Conservation (phyloP, 1,284 basidiomycete genomes). For the Cutaneotrichosporon mucoides region DNA sequence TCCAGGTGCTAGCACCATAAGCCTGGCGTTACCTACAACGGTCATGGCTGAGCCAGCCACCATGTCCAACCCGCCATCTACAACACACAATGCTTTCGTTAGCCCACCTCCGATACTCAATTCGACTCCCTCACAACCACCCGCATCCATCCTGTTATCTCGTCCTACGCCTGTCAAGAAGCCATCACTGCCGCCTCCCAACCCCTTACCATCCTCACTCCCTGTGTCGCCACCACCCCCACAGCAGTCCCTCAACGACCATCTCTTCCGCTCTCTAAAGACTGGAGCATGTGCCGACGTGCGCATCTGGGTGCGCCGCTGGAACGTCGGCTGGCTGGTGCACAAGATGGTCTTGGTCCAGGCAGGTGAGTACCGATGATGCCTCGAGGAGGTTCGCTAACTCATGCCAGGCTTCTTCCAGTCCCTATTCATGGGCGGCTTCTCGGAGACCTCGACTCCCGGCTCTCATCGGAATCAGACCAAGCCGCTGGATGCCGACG, state of each 20-base stretch:
- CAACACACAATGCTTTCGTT: neutral
- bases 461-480: slow-evolving; percentile 11
- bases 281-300: slow-evolving; percentile 70
- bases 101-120: neutral
- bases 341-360: slow-evolving; percentile 82
- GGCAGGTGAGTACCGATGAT: slow-evolving; percentile 55
- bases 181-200: slow-evolving; percentile 3
- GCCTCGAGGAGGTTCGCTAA: too few relatives aligned
- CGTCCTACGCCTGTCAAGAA: slow-evolving; percentile 15
- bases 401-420: slow-evolving; percentile 69
- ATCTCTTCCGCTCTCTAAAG: slow-evolving; percentile 70
- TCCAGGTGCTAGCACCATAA: neutral
- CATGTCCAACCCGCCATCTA: neutral
- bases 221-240: slow-evolving; percentile 25
- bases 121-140: neutral
- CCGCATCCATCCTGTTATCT: neutral
- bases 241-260: slow-evolving; percentile 43
- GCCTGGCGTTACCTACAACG: neutral
- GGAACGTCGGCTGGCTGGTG: slow-evolving; percentile 69
- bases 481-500: slow-evolving; percentile 4
- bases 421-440: slow-evolving; percentile 75
- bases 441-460: slow-evolving; percentile 52
- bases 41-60: neutral
- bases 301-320: slow-evolving; percentile 64
- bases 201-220: slow-evolving; percentile 10